Conservation (phyloP, 805 yeast species). For the Lipomyces sp. region DNA sequence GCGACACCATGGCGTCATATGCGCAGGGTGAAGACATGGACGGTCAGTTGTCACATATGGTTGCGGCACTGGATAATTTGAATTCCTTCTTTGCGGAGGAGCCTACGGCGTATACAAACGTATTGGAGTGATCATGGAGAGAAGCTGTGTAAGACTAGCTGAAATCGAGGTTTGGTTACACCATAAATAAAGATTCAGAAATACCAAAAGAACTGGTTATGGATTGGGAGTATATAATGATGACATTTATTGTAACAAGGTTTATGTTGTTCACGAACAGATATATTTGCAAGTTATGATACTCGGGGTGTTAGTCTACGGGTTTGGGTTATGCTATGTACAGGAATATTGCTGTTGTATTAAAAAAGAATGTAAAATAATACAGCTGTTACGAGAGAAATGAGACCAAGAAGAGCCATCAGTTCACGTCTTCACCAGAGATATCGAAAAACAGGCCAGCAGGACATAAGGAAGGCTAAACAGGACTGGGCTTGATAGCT, state of each 20-base stretch:
- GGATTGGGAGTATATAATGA: neutral
- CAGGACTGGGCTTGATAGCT: neutral
- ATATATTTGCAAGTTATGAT: neutral
- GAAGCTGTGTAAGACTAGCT: constrained; percentile 2
- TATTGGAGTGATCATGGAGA: constrained; percentile 18
- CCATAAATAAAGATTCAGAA: neutral
- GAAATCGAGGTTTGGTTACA: neutral
- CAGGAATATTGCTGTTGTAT: neutral
- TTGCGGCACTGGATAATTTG: constrained; percentile 88
- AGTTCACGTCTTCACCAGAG: neutral
- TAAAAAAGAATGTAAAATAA: neutral
- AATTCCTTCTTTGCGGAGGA: constrained; percentile 86
- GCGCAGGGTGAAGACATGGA: constrained; percentile 59
- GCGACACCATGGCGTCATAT: constrained; percentile 51
- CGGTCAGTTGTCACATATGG: constrained; percentile 83
- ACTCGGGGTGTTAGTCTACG: neutral
- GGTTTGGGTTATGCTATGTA: neutral
- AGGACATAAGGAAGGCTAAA: neutral
- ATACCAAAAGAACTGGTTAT: neutral
- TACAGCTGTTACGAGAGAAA: neutral
- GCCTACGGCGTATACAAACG: constrained; percentile 33
- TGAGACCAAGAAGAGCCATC: neutral
- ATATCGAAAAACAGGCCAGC: neutral
- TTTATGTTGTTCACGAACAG: neutral
- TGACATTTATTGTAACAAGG: neutral